Evolutionary conservation across 2,329 filamentous ascomycete genomes (phyloP).

Genomic region (Polychaeton citri): DNA sequence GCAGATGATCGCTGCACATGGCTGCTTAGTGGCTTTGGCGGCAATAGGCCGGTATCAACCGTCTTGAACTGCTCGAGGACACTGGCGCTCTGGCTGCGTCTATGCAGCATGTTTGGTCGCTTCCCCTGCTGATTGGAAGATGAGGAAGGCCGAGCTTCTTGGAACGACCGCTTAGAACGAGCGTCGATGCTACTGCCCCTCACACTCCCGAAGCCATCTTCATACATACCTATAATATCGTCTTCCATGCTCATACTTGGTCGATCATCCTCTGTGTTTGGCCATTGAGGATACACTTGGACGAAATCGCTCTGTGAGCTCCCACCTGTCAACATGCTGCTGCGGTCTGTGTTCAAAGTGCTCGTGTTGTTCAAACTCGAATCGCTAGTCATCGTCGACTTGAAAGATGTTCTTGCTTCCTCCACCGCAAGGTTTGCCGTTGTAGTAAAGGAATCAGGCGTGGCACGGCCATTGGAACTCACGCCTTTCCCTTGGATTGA

Average conservation of each 20-base stretch:
- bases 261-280: slow-evolving; percentile 22
- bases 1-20: slow-evolving; percentile 1
- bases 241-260: slow-evolving; percentile 36
- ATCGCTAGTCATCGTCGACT: slow-evolving; percentile 45
- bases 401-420: slow-evolving; percentile 44
- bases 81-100: slow-evolving; percentile 20
- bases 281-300: slow-evolving; percentile 34
- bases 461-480: slow-evolving; percentile 18
- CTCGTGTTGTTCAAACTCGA: slow-evolving; percentile 45
- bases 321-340: slow-evolving; percentile 66
- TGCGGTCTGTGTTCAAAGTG: slow-evolving; percentile 59
- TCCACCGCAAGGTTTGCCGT: slow-evolving; percentile 20
- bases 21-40: slow-evolving; percentile 3
- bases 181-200: slow-evolving; percentile 18
- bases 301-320: slow-evolving; percentile 61
- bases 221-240: slow-evolving; percentile 44
- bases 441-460: slow-evolving; percentile 22
- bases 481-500: slow-evolving; percentile 14
- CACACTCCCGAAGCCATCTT: slow-evolving; percentile 37
- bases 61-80: slow-evolving; percentile 12
- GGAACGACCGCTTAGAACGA: slow-evolving; percentile 12
- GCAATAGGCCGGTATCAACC: slow-evolving; percentile 4
- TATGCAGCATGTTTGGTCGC: slow-evolving; percentile 10
- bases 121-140: background rate
- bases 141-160: slow-evolving; percentile 5